phyloP scores from a whole-genome alignment of 2,329 filamentous ascomycete genomes.

The Lithohypha guttulata region DNA sequence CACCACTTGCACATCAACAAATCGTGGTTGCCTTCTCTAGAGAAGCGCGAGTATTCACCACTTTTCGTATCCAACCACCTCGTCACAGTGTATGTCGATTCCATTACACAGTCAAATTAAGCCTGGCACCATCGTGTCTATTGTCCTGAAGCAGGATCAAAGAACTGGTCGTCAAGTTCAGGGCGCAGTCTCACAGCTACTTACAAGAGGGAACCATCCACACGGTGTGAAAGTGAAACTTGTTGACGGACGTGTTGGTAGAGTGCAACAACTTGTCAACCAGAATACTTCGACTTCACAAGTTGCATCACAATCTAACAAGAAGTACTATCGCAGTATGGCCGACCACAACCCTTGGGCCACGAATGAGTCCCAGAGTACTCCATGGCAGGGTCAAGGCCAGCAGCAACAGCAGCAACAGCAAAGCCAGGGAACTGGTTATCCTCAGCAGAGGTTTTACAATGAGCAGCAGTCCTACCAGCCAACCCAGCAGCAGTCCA shows the following conservation, averaged over 20 bases:
- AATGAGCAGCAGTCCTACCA: slow-evolving; percentile 5
- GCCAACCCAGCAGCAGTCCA: slow-evolving; percentile 2
- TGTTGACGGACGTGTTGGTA: slow-evolving; percentile 58
- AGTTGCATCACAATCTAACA: neutral
- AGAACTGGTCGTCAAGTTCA: slow-evolving; percentile 59
- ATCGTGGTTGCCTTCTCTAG: neutral
- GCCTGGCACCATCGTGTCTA: slow-evolving; percentile 55
- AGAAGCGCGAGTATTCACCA: neutral
- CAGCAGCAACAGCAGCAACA: slow-evolving; percentile 1
- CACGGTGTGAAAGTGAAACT: slow-evolving; percentile 70
- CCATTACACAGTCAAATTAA: slow-evolving; percentile 18
- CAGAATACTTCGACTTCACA: slow-evolving; percentile 1
- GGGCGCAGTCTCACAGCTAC: slow-evolving; percentile 54
- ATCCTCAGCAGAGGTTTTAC: slow-evolving; percentile 2
- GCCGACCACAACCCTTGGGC: slow-evolving; percentile 8
- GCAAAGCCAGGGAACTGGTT: neutral
- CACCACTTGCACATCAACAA: too few species aligned
- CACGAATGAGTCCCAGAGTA: neutral
- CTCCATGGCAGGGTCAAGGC: neutral
- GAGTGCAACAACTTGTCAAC: slow-evolving; percentile 47
- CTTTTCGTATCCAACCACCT: slow-evolving; percentile 2
- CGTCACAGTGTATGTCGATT: slow-evolving; percentile 17
- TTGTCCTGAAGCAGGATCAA: slow-evolving; percentile 67
- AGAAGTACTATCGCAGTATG: slow-evolving; percentile 4
- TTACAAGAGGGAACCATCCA: slow-evolving; percentile 65